phyloP scores from a whole-genome alignment of 108 stramenopile species.

The Cyclotella distinguenda region DNA sequence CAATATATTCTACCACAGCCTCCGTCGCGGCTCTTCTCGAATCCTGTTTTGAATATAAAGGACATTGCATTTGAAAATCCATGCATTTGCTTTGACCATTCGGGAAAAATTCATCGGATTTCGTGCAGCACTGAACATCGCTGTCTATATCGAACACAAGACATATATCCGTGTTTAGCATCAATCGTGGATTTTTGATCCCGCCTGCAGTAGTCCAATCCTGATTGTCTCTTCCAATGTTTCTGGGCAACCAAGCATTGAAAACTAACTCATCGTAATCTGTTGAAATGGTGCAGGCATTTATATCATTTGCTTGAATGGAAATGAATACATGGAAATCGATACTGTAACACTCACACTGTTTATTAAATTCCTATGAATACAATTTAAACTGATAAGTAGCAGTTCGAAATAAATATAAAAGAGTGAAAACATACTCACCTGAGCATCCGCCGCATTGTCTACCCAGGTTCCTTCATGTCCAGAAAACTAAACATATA shows the following conservation, averaged over 20 bases:
- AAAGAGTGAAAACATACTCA: not conserved
- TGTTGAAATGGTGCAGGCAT: too few relatives aligned
- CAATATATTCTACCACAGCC: slow-evolving; percentile 34
- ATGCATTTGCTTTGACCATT: slow-evolving; percentile 19
- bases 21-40: slow-evolving; percentile 23
- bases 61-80: slow-evolving; percentile 12
- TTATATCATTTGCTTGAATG: slow-evolving; percentile 18
- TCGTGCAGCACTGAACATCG: slow-evolving; percentile 34
- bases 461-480: slow-evolving; percentile 43
- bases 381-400: not conserved
- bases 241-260: slow-evolving; percentile 38
- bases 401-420: not conserved
- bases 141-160: slow-evolving; percentile 31
- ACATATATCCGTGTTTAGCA: slow-evolving; percentile 49
- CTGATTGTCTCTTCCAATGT: slow-evolving; percentile 9
- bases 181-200: slow-evolving; percentile 19
- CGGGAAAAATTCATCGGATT: slow-evolving; percentile 4
- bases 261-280: slow-evolving; percentile 40
- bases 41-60: slow-evolving; percentile 10
- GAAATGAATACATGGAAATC: not conserved
- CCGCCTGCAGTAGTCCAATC: slow-evolving; percentile 40
- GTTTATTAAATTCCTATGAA: not conserved
- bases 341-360: too few relatives aligned
- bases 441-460: slow-evolving; percentile 16
- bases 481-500: slow-evolving; percentile 22